Base-by-base conservation (phyloP, 2,329 filamentous ascomycete species). In the Fusarium pseudonygamai region DNA sequence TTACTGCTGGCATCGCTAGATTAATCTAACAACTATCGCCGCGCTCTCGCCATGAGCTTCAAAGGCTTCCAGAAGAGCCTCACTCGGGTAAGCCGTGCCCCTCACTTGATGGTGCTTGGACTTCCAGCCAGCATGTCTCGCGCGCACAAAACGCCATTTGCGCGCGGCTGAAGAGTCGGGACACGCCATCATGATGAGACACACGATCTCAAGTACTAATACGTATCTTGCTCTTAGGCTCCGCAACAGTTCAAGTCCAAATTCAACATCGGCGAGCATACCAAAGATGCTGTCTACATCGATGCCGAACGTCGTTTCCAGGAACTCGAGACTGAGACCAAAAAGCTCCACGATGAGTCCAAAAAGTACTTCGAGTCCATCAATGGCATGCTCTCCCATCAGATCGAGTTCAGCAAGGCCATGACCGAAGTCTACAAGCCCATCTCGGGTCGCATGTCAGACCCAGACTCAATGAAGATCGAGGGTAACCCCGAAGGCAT, bases 361-460 rank as follows among this genome's bases (percentile, higher is more conserved):
- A 93, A 95, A 83, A 98, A 97, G 85, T 99, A 99, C 84, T 98
- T 97, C 79, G 92, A 97, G 60, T 94, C 96, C 81, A 98, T 99
- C 85, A 98, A 98, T 85, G 93, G 93, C 87, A 99, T 99, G 96
- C 89, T 99, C 79, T 90, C 87, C 80, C 95, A 98, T 84, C 96
- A 99, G 86, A 98, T 99, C 84, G 96, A 97, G 82, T 99, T 99
- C 85, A 97, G 96, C 78, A 91, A 97, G 84, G 94, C 95, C 75
- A 96, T 97, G 86, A 92, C 93, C 73, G 96, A 99, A 83, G 93
- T 99, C 79, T 99, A 99, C 88, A 97, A 97, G 82, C 96, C 96
- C 76, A 99, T 99, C 78, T 98, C 96, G 62, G 96, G 96, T 62
- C 93, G 96, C 80, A 89, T 97, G 83, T 98, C 96, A 50, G 96